Conservation (phyloP, 176 grass and related monocot genomes). For the Poa annua region DNA sequence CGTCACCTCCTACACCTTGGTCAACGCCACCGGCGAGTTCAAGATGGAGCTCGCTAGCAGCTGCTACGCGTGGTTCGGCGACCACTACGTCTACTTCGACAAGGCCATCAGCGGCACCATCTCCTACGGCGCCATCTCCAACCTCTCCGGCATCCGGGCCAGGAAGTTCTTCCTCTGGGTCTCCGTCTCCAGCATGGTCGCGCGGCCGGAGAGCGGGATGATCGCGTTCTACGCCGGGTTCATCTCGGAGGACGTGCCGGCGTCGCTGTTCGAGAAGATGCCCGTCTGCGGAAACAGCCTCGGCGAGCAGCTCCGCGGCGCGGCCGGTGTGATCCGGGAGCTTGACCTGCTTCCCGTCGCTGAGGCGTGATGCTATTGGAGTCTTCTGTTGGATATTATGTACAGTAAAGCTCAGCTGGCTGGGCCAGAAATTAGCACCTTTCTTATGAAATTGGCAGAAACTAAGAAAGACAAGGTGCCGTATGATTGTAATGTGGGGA, state of each 20-base stretch:
- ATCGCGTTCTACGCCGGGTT: constrained; percentile 65
- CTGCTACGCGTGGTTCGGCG: constrained; percentile 72
- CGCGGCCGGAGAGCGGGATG: constrained; percentile 44
- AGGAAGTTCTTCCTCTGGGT: constrained; percentile 88
- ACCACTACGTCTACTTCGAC: constrained; percentile 67
- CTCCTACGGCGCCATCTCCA: constrained; percentile 60
- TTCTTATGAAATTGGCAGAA: too few relatives aligned
- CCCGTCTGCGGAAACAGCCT: constrained; percentile 46
- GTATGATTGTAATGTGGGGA: too few relatives aligned
- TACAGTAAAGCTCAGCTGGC: too few relatives aligned
- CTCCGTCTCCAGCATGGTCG: constrained; percentile 55
- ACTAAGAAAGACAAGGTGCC: too few relatives aligned
- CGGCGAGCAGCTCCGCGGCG: constrained; percentile 47
- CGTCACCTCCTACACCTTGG: constrained; percentile 59
- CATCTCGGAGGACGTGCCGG: constrained; percentile 56
- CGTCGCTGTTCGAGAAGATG: constrained; percentile 52
- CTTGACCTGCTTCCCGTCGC: constrained; percentile 51
- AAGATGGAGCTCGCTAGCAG: constrained; percentile 60
- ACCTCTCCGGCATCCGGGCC: constrained; percentile 69
- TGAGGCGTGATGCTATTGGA: constrained; percentile 38
- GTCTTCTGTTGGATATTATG: too few relatives aligned
- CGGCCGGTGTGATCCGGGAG: constrained; percentile 57
- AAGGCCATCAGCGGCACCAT: constrained; percentile 53
- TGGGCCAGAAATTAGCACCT: too few relatives aligned
- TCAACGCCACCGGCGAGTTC: constrained; percentile 54